Conservation (phyloP, 2,329 filamentous ascomycete genomes). For the Aureobasidium uvarum region DNA sequence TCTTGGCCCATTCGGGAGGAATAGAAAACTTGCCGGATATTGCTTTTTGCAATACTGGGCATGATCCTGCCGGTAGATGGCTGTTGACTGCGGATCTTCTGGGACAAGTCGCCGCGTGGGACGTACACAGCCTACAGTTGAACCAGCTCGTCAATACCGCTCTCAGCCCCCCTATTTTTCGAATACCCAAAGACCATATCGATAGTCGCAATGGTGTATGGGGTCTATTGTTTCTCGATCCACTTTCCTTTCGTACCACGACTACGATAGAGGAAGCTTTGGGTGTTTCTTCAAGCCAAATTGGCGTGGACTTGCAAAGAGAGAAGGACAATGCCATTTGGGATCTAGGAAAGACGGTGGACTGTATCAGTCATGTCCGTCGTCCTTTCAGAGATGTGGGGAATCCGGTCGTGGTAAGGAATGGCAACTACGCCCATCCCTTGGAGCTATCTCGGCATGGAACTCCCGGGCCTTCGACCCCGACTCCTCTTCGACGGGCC, state of each 20-base stretch:
- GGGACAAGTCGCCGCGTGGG: conserved; percentile 52
- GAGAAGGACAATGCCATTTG: conserved; percentile 30
- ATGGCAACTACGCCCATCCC: conserved; percentile 18
- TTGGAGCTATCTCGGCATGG: not conserved
- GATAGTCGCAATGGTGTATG: conserved; percentile 40
- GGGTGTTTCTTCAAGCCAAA: not conserved
- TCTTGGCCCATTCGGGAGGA: conserved; percentile 34
- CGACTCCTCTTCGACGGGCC: not conserved
- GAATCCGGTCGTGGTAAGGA: not conserved
- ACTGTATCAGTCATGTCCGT: not conserved
- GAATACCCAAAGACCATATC: conserved; percentile 20
- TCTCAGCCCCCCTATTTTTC: not conserved
- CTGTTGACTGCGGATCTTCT: conserved; percentile 58
- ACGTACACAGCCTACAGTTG: conserved; percentile 35
- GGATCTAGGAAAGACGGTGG: conserved; percentile 36
- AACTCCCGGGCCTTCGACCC: not conserved
- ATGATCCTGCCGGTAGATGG: conserved; percentile 56
- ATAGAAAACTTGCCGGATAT: conserved; percentile 57
- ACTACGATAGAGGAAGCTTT: conserved; percentile 25
- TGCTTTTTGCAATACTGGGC: conserved; percentile 57
- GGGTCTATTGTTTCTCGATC: conserved; percentile 42
- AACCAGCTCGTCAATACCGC: conserved; percentile 18
- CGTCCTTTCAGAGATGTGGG: conserved; percentile 3
- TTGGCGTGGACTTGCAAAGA: not conserved
- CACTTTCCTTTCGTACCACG: conserved; percentile 36